phyloP scores from a whole-genome alignment of 2,329 filamentous ascomycete species.

The Geosmithia flava region DNA sequence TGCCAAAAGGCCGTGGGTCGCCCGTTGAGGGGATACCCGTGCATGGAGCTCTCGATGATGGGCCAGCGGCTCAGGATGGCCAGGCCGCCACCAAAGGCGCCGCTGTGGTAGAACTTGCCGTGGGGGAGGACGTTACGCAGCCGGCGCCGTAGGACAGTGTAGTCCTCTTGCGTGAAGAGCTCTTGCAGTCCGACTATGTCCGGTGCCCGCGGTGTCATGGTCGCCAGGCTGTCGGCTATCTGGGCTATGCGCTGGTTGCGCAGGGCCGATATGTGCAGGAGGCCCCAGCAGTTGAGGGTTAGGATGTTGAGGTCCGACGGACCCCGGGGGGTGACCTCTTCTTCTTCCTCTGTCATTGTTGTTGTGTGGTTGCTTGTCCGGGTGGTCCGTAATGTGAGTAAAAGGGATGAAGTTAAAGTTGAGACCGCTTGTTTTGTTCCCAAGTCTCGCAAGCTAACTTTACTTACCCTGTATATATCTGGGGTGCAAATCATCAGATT shows the following conservation, averaged over 20 bases:
- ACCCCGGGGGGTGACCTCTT: too few relatives aligned
- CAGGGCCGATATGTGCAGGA: conserved; percentile 73
- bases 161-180: conserved; percentile 84
- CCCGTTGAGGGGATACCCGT: conserved; percentile 80
- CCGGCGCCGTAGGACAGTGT: conserved; percentile 60
- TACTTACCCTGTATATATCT: too few relatives aligned
- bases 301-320: conserved; percentile 52
- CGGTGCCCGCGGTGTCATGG: conserved; percentile 47
- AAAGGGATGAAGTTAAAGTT: too few relatives aligned
- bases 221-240: conserved; percentile 70
- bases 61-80: conserved; percentile 88
- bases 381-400: too few relatives aligned
- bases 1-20: conserved; percentile 87
- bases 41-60: conserved; percentile 80
- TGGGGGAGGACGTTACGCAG: conserved; percentile 69
- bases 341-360: too few relatives aligned
- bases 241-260: conserved; percentile 68
- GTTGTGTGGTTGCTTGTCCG: too few relatives aligned
- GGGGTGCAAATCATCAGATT: too few relatives aligned
- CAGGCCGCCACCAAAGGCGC: conserved; percentile 79
- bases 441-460: too few relatives aligned
- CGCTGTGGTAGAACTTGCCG: conserved; percentile 86
- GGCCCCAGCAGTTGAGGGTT: conserved; percentile 94
- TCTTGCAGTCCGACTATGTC: conserved; percentile 91
- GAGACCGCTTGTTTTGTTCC: too few relatives aligned